These are phyloP conservation scores for Pyrenophora seminiperda DNA, from an alignment of 2,329 filamentous ascomycete genomes.

Conservation along the genomic window DNA sequence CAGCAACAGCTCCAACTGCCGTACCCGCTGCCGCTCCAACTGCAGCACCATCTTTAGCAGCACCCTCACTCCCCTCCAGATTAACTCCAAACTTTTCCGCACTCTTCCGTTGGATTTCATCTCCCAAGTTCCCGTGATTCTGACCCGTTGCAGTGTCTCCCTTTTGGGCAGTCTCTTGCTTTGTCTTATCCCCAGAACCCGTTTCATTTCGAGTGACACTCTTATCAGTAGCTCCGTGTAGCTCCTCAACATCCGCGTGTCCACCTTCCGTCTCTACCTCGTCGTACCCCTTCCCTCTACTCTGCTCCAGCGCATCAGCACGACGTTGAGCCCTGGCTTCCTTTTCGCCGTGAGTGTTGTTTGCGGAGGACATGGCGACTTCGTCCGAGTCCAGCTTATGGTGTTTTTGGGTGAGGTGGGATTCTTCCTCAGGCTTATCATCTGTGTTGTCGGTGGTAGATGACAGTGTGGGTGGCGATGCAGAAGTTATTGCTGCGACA, in stretches of 20 bases:
- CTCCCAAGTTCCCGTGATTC: too few relatives aligned
- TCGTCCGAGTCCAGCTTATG: conserved; percentile 16
- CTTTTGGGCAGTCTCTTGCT: not conserved
- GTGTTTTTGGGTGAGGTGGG: conserved; percentile 11
- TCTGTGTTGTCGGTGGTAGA: too few relatives aligned
- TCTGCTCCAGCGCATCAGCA: conserved; percentile 4
- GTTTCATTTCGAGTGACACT: not conserved
- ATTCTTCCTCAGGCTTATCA: too few relatives aligned
- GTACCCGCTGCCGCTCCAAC: too few relatives aligned
- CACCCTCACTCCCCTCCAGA: not conserved
- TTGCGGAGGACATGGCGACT: conserved; percentile 2
- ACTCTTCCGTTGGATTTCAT: not conserved
- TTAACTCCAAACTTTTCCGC: not conserved
- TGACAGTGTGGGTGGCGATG: conserved; percentile 1
- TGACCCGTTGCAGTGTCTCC: too few relatives aligned
- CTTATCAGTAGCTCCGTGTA: conserved; percentile 9
- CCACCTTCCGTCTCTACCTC: conserved; percentile 3
- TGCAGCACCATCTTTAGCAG: not conserved
- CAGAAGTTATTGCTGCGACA: conserved; percentile 12
- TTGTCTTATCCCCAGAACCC: not conserved
- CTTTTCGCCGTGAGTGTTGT: not conserved
- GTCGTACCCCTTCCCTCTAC: conserved; percentile 1
- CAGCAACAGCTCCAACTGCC: too few relatives aligned
- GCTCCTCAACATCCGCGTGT: conserved; percentile 16
- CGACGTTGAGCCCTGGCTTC: conserved; percentile 2